These are phyloP conservation scores for Lichina pygmaea DNA, from an alignment of 495 filamentous ascomycete species.

Conservation along the genomic window DNA sequence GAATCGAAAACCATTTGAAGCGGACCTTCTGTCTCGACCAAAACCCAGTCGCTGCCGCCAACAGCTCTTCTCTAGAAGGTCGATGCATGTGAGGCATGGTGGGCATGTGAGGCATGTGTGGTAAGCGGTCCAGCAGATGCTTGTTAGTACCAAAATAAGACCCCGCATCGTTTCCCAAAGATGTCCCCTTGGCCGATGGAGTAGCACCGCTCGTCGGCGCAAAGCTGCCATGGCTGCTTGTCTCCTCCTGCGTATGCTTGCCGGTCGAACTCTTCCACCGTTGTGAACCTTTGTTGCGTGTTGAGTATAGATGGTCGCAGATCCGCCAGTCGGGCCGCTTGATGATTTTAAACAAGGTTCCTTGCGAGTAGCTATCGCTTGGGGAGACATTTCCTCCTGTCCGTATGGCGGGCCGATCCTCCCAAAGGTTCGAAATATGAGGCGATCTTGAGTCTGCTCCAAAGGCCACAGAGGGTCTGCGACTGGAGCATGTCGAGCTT, in stretches of 20 bases:
- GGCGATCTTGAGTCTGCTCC: no score
- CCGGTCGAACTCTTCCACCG: no score
- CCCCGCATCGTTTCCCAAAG: background rate
- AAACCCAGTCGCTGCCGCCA: constrained; percentile 78
- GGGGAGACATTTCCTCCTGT: no score
- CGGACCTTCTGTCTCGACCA: constrained; percentile 74
- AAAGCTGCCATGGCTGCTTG: constrained; percentile 3
- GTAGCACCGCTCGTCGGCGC: background rate
- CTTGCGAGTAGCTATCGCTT: no score
- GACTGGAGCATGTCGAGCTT: no score
- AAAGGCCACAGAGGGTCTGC: no score
- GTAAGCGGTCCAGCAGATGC: constrained; percentile 34
- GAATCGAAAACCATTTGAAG: constrained; percentile 94
- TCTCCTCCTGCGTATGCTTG: background rate
- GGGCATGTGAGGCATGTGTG: constrained; percentile 18
- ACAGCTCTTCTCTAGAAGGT: constrained; percentile 77
- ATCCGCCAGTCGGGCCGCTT: no score
- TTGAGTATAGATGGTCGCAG: no score
- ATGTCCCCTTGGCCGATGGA: background rate
- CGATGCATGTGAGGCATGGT: constrained; percentile 47
- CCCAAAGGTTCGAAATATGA: no score
- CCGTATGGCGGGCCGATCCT: no score
- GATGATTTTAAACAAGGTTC: no score
- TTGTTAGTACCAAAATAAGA: constrained; percentile 6
- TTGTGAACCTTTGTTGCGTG: no score